Evolutionary conservation across 768 basidiomycete species (phyloP), one percentile per base, ranked within the genome.

Genomic region (Kwoniella dejecticola): DNA sequence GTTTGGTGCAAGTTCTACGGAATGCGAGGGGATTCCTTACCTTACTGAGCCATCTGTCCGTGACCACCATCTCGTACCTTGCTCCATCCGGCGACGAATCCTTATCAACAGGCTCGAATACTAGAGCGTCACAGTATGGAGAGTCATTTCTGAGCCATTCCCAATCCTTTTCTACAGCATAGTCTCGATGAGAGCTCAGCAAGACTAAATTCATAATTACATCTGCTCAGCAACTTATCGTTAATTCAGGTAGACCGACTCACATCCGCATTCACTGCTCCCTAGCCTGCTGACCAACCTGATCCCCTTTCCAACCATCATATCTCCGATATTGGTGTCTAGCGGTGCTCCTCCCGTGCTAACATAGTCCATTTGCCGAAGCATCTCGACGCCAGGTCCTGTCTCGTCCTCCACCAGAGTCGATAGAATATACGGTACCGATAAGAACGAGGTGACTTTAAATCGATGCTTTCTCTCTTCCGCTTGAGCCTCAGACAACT

Each of bases 331-430:
- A 24, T 81, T 81, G 17, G 81, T 81, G 47, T 85, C 84, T 57
- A 85, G 76, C 4, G 85, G 77, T 13, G 82, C 82, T 5, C 85
- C 85, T 15, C 83, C 83, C 44, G 81, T 85, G 53, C 79, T 80
- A 31, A 84, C 83, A 23, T 83, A 65, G 31, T 84, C 81, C 73
- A 85, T 82, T 11, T 66, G 63, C 23, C 62, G 71, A 2, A 86
- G 78, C 41, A 80, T 75, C 2, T 76, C 63, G 15, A 58, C 72
- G 3, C 60, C 70, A 11, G 60, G 62, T 19, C 82, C 83, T 50
- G 82, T 79, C 5, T 66, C 57, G 1, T 81, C 81, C 68, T 85
- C 84, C 0, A 79, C 80, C 1, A 86, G 74, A 0, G 84, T 72
- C 69, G 83, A 77, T 17, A 81, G 76, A 38, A 81, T 77, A 47